These are phyloP conservation scores for Linanthus parryae DNA, from an alignment of 148 eudicot genomes.

Conservation along the genomic window DNA sequence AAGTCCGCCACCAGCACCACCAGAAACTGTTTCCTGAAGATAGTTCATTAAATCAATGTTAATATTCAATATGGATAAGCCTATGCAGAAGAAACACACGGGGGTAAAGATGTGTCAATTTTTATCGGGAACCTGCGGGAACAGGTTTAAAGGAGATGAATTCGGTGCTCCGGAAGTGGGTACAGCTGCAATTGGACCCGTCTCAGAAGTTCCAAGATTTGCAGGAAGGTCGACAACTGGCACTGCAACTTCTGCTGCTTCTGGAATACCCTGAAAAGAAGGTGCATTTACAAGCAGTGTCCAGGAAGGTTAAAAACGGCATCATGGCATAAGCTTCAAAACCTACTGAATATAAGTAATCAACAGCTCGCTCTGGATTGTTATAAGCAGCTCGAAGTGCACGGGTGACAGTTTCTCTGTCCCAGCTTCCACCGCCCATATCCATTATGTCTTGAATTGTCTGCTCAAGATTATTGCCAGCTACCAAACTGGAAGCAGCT, in stretches of 20 bases:
- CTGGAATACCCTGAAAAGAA: constrained; percentile 73
- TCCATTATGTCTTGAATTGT: constrained; percentile 82
- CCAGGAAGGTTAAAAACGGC: no score
- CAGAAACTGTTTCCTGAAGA: constrained; percentile 61
- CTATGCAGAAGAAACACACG: constrained; percentile 4
- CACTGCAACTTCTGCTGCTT: constrained; percentile 63
- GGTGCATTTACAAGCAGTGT: no score
- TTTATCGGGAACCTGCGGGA: constrained; percentile 99
- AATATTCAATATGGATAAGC: no score
- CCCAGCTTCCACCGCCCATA: constrained; percentile 99
- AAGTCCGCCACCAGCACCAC: constrained; percentile 52
- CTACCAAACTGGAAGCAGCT: constrained; percentile 78
- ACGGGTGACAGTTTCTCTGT: constrained; percentile 74
- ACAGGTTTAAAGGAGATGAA: constrained; percentile 87
- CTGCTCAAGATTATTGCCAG: constrained; percentile 58
- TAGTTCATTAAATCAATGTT: no score
- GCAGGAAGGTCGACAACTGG: constrained; percentile 51
- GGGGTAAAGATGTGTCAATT: neutral
- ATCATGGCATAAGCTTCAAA: no score
- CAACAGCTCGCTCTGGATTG: constrained; percentile 99
- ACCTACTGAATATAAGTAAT: constrained; percentile 91
- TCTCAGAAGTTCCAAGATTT: constrained; percentile 28
- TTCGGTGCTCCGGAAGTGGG: constrained; percentile 84
- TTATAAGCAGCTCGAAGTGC: constrained; percentile 99
- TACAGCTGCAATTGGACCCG: constrained; percentile 29